Evolutionary conservation across 805 yeast genomes (phyloP).

Genomic region (Ogataea populi-albae): DNA sequence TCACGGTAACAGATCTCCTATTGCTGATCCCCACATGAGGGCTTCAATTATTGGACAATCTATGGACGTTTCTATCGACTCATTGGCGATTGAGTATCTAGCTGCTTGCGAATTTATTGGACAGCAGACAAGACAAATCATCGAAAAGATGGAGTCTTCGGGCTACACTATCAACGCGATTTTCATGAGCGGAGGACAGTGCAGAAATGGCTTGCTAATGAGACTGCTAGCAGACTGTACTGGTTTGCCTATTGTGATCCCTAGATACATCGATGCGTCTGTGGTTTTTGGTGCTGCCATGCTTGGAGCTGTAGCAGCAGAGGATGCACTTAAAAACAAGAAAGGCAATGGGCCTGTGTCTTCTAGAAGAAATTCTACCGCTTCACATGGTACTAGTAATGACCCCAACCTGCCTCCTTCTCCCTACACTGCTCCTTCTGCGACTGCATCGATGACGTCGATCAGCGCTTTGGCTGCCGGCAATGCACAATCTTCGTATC

Average conservation of each 20-base stretch:
- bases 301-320: constrained; percentile 91
- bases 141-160: constrained; percentile 73
- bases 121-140: constrained; percentile 94
- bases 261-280: constrained; percentile 93
- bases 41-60: constrained; percentile 91
- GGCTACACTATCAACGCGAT: constrained; percentile 78
- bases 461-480: constrained; percentile 46
- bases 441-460: constrained; percentile 67
- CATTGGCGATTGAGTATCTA: constrained; percentile 78
- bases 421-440: constrained; percentile 78
- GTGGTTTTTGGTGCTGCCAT: constrained; percentile 96
- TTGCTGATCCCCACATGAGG: constrained; percentile 91
- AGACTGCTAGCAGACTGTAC: constrained; percentile 90
- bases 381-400: constrained; percentile 17
- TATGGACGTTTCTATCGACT: constrained; percentile 84
- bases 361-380: constrained; percentile 29
- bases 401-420: constrained; percentile 41
- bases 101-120: constrained; percentile 98
- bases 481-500: constrained; percentile 37
- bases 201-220: constrained; percentile 87
- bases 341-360: constrained; percentile 19
- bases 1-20: constrained; percentile 97
- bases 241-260: constrained; percentile 86
- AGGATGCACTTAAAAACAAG: constrained; percentile 45
- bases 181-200: constrained; percentile 95